Conservation (phyloP, 2,329 filamentous ascomycete genomes). For the Corynespora cassiicola region DNA sequence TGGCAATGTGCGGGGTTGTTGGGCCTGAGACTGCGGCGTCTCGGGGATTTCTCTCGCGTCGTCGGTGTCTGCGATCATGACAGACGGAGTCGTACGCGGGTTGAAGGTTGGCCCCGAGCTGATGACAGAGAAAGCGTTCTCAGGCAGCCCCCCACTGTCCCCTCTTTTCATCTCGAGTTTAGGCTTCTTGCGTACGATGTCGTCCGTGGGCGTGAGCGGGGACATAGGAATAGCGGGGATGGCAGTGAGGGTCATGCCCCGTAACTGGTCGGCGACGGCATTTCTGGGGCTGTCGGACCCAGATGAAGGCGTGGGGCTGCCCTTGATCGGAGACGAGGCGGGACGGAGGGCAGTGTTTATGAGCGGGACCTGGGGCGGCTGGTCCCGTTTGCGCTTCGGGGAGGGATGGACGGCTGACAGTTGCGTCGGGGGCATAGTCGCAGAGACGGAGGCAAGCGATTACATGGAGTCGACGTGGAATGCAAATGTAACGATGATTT, state of each 20-base stretch:
- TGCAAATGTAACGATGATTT: neutral
- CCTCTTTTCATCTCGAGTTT: constrained; percentile 36
- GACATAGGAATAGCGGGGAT: constrained; percentile 37
- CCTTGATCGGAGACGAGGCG: constrained; percentile 26
- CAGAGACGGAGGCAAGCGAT: constrained; percentile 17
- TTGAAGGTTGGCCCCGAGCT: no score
- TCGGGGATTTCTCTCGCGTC: constrained; percentile 32
- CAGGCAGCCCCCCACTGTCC: constrained; percentile 17
- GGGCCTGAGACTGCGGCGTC: constrained; percentile 32
- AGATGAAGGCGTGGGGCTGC: constrained; percentile 27
- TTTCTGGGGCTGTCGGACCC: constrained; percentile 40
- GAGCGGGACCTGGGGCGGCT: constrained; percentile 32
- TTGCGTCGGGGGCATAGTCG: constrained; percentile 42
- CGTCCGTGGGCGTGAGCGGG: constrained; percentile 42
- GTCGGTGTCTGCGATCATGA: no score
- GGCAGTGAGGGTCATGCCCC: constrained; percentile 36
- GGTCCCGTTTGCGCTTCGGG: constrained; percentile 48
- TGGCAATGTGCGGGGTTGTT: constrained; percentile 41
- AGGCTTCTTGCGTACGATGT: constrained; percentile 43
- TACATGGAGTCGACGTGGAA: constrained; percentile 30
- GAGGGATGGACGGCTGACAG: constrained; percentile 37
- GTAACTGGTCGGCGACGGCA: constrained; percentile 44
- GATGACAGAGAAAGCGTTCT: neutral
- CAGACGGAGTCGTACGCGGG: no score
- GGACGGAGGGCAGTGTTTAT: constrained; percentile 41